Conservation (phyloP, 1,139 yeast species). For the Geotrichum phurueaensis region DNA sequence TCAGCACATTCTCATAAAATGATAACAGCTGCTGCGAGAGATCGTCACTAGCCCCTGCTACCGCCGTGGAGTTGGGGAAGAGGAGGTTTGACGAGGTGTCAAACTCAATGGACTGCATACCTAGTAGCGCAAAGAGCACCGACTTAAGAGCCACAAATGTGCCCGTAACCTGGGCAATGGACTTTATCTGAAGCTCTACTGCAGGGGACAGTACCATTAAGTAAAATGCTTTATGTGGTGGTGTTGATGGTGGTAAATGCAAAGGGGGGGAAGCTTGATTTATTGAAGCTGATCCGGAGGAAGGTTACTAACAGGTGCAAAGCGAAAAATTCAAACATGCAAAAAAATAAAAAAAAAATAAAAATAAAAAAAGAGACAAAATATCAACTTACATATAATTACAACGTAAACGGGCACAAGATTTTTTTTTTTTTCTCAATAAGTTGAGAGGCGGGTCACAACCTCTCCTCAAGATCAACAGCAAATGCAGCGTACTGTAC, state of each 20-base stretch:
- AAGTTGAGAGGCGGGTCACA: not conserved
- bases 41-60: not conserved
- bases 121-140: conserved; percentile 38
- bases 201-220: not conserved
- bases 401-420: not conserved
- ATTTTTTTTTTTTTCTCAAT: not conserved
- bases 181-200: not conserved
- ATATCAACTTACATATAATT: too few relatives aligned
- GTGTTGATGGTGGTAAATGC: not conserved
- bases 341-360: not conserved
- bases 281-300: not conserved
- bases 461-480: not conserved
- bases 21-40: conserved; percentile 6
- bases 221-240: not conserved
- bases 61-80: conserved; percentile 11
- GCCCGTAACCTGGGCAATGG: conserved; percentile 9
- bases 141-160: conserved; percentile 36
- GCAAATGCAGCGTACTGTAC: not conserved
- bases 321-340: not conserved
- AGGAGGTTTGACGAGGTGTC: conserved; percentile 44
- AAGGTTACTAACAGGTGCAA: not conserved
- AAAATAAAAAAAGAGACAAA: too few relatives aligned
- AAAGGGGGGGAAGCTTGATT: not conserved
- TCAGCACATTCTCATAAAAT: conserved; percentile 25
- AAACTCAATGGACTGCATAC: conserved; percentile 43